Base-by-base conservation (phyloP, 2,329 filamentous ascomycete genomes). In the Cryphonectria radicalis region DNA sequence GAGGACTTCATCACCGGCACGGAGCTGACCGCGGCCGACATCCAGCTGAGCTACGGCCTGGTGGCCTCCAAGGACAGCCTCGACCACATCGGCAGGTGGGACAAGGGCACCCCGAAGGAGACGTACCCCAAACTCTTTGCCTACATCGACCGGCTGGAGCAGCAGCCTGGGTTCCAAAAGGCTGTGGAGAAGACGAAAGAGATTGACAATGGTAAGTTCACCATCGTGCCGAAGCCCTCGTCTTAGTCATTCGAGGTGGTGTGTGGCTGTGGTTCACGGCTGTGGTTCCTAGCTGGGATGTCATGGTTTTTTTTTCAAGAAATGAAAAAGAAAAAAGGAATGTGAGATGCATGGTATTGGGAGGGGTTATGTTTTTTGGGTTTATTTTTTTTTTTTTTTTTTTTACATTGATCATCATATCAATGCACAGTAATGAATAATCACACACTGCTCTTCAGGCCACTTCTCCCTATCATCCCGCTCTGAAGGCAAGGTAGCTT, bases 21-120 rank as follows among this genome's bases (percentile, higher is more conserved):
- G 28, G 75, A 79, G 59, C 80, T 89, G 67, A 86, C 85, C 2
- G 83, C 86, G 0, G 87, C 85, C 8, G 87, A 88, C 73, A 84
- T 89, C 70, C 78, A 88, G 68, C 78, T 88, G 75, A 87, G 85
- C 78, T 89, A 86, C 78, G 83, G 83, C 19, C 78, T 89, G 69
- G 82, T 89, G 66, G 81, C 81, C 13, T 81, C 81, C 50, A 81
- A 82, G 74, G 75, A 78, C 19, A 79, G 79, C 68, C 78, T 86
- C 59, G 79, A 82, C 40, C 75, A 76, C 0, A 79, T 86, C 72
- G 84, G 83, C 10, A 76, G 74, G 37, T 88, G 82, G 75, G 74
- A 75, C 28, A 77, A 74, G 66, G 74, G 76, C 63, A 69, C 75
- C 7, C 73, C 76, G 63, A 71, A 74, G 65, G 71, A 73, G 64